Base-by-base conservation (phyloP, 345 rosid species). In the Alliaria petiolata region DNA sequence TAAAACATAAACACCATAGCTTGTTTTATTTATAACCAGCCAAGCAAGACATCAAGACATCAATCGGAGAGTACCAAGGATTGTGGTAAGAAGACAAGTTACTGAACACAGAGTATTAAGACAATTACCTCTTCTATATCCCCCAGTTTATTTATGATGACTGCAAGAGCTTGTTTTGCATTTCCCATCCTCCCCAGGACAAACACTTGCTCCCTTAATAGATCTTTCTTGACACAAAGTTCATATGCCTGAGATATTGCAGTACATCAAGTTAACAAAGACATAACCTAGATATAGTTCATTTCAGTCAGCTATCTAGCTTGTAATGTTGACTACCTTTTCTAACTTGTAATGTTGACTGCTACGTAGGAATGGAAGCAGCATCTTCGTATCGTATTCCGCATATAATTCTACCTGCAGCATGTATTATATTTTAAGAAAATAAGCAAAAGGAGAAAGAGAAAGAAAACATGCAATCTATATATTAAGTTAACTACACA, bases 131-230 rank as follows among this genome's bases (percentile, higher is more conserved):
- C 99, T 81, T 95, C 92, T 68, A 95, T 92, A 70, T 92, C 99
- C 53, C 97, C 98, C 49, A 95, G 72, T 75, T 89, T 75, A 73
- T 95, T 89, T 65, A 95, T 90, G 79, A 92, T 95, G 77, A 92
- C 89, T 16, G 93, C 85, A 55, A 95, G 87, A 64, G 98, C 99
- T 81, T 86, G 84, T 73, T 82, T 92, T 40, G 98, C 66, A 70
- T 95, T 95, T 58, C 99, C 98, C 99, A 95, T 95, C 79, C 99
- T 88, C 66, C 98, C 99, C 59, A 95, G 89, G 63, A 95, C 79
- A 78, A 95, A 95, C 19, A 95, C 99, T 82, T 95, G 99, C 86
- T 89, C 99, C 76, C 62, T 87, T 57, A 92, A 75, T 64, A 95
- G 91, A 81, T 86, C 83, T 84, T 82, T 88, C 79, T 59, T 84